These are phyloP conservation scores for Gynostemma pentaphyllum DNA, from an alignment of 306 rosid species.

Conservation along the genomic window DNA sequence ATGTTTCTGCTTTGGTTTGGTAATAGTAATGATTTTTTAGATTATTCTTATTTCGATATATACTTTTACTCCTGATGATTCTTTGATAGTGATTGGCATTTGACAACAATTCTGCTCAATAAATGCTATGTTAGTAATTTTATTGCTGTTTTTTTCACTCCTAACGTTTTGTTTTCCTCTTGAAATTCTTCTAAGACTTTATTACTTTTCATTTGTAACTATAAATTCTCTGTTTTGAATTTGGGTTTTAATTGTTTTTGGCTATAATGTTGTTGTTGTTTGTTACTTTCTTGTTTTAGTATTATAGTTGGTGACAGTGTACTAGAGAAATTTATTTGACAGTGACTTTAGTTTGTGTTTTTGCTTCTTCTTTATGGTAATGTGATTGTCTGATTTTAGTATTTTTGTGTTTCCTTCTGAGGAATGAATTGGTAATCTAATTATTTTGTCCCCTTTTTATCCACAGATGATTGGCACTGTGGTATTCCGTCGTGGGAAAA, in stretches of 20 bases:
- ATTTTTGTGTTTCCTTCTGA: constrained; percentile 10
- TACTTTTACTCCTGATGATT: neutral
- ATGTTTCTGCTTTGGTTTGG: neutral
- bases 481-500: constrained; percentile 70
- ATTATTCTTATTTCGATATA: neutral
- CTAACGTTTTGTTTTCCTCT: neutral
- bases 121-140: neutral
- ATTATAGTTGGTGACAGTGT: neutral
- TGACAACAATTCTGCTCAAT: neutral
- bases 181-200: neutral
- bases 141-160: neutral
- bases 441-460: constrained; percentile 11
- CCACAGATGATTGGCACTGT: constrained; percentile 29
- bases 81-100: neutral
- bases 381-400: constrained; percentile 8
- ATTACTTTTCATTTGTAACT: neutral
- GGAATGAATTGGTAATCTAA: neutral
- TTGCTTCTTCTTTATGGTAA: neutral
- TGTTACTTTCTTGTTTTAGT: neutral
- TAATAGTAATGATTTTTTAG: neutral
- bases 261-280: neutral
- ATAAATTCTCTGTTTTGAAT: neutral
- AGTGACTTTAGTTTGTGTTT: neutral
- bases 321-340: neutral
- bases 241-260: neutral